Percentiles rank a stretch among this genome's conserved stretches.
Evolutionary conservation across 1,284 basidiomycete genomes (phyloP).

Genomic region (Limonomyces culmigenus): DNA sequence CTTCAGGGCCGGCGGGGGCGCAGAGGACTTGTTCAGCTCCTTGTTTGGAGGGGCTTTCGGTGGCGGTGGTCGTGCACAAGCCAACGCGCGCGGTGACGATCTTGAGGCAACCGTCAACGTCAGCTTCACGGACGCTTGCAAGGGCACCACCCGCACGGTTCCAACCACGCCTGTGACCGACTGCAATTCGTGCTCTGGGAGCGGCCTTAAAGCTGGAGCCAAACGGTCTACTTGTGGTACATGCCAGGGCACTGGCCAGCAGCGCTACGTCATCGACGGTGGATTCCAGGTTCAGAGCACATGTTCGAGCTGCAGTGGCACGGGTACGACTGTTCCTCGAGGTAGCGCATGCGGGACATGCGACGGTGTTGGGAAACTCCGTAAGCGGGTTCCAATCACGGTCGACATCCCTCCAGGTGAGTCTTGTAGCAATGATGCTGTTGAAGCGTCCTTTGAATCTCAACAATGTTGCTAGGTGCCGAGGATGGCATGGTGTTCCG

Average conservation of each 20-base stretch:
- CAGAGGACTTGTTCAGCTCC: slow-evolving; percentile 69
- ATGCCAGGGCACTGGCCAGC: slow-evolving; percentile 80
- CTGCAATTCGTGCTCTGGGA: slow-evolving; percentile 76
- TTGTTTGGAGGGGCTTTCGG: slow-evolving; percentile 63
- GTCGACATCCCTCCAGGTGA: slow-evolving; percentile 78
- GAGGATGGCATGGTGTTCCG: slow-evolving; percentile 95
- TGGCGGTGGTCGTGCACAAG: slow-evolving; percentile 22
- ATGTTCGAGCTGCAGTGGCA: slow-evolving; percentile 75
- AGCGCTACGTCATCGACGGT: slow-evolving; percentile 82
- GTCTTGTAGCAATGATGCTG: slow-evolving; percentile 11
- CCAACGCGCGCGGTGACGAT: slow-evolving; percentile 54
- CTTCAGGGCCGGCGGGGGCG: slow-evolving; percentile 26
- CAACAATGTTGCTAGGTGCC: slow-evolving; percentile 37
- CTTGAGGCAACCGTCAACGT: slow-evolving; percentile 69
- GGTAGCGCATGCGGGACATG: slow-evolving; percentile 72
- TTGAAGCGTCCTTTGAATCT: slow-evolving; percentile 6
- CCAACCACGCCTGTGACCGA: slow-evolving; percentile 72
- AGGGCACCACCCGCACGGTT: slow-evolving; percentile 70
- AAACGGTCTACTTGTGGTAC: slow-evolving; percentile 68
- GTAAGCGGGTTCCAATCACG: slow-evolving; percentile 62
- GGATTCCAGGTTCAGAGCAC: slow-evolving; percentile 98
- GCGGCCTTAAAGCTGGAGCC: slow-evolving; percentile 76
- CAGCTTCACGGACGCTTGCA: slow-evolving; percentile 87
- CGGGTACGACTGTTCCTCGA: slow-evolving; percentile 67
- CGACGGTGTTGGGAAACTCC: slow-evolving; percentile 78